Base-by-base conservation (phyloP, 2,329 filamentous ascomycete genomes). In the Nemania bipapillata region DNA sequence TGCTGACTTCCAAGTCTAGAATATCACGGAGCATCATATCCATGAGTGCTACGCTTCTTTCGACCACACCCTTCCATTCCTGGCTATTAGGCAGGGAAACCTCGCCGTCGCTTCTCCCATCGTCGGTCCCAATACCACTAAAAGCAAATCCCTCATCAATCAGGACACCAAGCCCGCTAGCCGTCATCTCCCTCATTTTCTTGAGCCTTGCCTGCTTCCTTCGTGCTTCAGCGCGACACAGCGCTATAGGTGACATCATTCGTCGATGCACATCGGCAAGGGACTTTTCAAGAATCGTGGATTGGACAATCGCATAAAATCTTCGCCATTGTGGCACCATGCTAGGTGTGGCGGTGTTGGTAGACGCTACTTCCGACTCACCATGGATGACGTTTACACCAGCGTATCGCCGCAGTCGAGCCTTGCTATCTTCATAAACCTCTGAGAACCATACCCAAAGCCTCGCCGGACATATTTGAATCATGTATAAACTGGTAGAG, bases 61-160 rank as follows among this genome's bases (percentile, higher is more conserved):
- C 90, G 22, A 97, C 89, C 11, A 92, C 88, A 40, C 88, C 88
- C 79, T 94, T 96, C 79, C 87, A 86, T 70, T 87, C 85, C 42
- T 83, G 83, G 35, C 72, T 77, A 12, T 80, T 78, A 3, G 79
- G 83, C 62, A 84, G 81, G 37, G 81, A 79, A 63, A 84, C 50
- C 9, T 70, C 60, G 57, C 61, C 80, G 37, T 84, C 81, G 20
- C 82, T 82, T 60, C 84, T 83, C 47, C 84, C 83, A 58, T 88
- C 86, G 47, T 90, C 87, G 52, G 75, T 75, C 17, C 90, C 88
- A 30, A 85, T 85, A 22, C 86, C 83, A 50, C 86, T 86, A 73
- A 92, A 89, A 57, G 89, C 89, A 55, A 97, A 83, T 2, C 92
- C 94, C 77, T 97, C 93, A 63, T 95, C 93, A 73, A 97, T 90